Percentiles rank a stretch among this genome's conserved stretches.
These are phyloP conservation scores for Leccinum disarticulatum DNA, from an alignment of 768 basidiomycete species.

Conservation along the genomic window DNA sequence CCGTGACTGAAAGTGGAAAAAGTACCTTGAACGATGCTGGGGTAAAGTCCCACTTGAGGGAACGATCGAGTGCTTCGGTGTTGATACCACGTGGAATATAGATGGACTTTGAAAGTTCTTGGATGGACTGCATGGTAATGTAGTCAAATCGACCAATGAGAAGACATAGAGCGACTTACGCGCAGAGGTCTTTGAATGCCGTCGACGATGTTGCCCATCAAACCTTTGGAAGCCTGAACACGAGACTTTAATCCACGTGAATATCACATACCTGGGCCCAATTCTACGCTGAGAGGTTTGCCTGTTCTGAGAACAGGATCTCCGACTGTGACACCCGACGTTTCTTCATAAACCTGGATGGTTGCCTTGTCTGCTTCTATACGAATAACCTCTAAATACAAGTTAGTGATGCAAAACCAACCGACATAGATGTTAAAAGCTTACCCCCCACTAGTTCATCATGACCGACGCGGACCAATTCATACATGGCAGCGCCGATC, in stretches of 20 bases:
- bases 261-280: constrained; percentile 79
- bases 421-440: constrained; percentile 17
- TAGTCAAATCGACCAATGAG: constrained; percentile 2
- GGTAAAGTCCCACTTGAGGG: constrained; percentile 92
- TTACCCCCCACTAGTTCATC: constrained; percentile 96
- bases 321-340: constrained; percentile 97
- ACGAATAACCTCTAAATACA: constrained; percentile 86
- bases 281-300: constrained; percentile 95
- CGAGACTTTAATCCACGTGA: background rate
- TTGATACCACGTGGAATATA: constrained; percentile 99
- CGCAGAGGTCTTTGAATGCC: constrained; percentile 92
- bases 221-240: constrained; percentile 48
- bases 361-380: constrained; percentile 98
- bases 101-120: constrained; percentile 97
- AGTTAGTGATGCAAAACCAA: constrained; percentile 12
- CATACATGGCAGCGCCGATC: constrained; percentile 95
- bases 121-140: constrained; percentile 62
- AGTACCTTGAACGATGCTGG: constrained; percentile 74
- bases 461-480: constrained; percentile 96
- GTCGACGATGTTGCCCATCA: constrained; percentile 99
- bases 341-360: constrained; percentile 99
- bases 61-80: constrained; percentile 89
- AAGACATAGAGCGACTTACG: constrained; percentile 43
- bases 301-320: constrained; percentile 97
- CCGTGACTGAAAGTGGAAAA: background rate